Base-by-base conservation (phyloP, 768 basidiomycete species). In the Rhodotorula kratochvilovae region DNA sequence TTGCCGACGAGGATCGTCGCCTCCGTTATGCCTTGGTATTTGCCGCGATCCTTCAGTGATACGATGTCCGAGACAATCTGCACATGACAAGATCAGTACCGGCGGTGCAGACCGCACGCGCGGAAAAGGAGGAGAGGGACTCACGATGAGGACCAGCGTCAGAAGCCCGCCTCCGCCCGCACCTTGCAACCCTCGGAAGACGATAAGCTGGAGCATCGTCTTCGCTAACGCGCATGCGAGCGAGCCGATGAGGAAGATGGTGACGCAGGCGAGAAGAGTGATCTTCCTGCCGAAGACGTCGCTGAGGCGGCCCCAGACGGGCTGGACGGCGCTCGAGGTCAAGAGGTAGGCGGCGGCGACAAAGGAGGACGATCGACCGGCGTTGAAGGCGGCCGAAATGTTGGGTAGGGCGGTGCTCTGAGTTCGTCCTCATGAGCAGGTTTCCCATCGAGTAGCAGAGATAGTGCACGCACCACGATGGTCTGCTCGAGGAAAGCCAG, bases 401-500 rank as follows among this genome's bases (percentile, higher is more conserved):
- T 56, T 29, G 19, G 73, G 76, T 7, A 77, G 54, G 0, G 60
- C 48, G 15, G 74, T 75, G 1, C 39, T 58, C 33, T 58, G n/a
- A n/a, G n/a, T n/a, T n/a, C n/a, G n/a, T n/a, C n/a, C n/a, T n/a
- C n/a, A n/a, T n/a, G n/a, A n/a, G n/a, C n/a, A n/a, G n/a, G n/a
- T n/a, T n/a, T n/a, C n/a, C n/a, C 48, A 25, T 33, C 19, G 56
- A 39, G 23, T 56, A 6, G 4, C 33, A 67, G 57, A 6, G 29
- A 11, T 15, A 53, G 25, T 10, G 48, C 7, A 50, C 48, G 48
- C 12, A 50, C 48, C 23, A 76, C 72, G 68, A 82, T 82, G 0
- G 82, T 83, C 67, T 82, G 82, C 73, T 82, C 82, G 23, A 83
- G 71, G 57, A 82, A 76, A 36, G 79, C 75, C 58, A 81, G 81